Conservation (phyloP, 1,284 basidiomycete genomes). For the Fomitopsis palustris region DNA sequence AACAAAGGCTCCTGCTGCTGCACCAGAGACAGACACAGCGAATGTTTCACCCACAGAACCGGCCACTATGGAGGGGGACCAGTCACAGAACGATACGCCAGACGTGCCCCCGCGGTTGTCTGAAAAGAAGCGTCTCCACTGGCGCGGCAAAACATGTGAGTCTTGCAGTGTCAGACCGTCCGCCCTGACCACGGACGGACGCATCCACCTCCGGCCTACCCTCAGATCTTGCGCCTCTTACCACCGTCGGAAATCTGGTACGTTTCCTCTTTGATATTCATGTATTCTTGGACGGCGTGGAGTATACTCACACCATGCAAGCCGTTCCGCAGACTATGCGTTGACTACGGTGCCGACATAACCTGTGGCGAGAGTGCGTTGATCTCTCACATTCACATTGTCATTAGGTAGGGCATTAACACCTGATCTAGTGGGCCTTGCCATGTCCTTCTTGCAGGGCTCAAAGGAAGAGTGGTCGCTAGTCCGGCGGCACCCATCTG, state of each 20-base stretch:
- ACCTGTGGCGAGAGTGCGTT: conserved; percentile 88
- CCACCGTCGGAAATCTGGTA: conserved; percentile 93
- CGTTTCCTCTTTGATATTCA: conserved; percentile 26
- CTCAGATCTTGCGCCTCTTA: conserved; percentile 87
- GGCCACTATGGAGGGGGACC: conserved; percentile 5
- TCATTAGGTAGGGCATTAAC: conserved; percentile 10
- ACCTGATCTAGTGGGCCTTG: conserved; percentile 65
- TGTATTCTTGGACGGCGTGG: neutral
- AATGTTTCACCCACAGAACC: neutral
- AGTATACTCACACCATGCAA: conserved; percentile 24
- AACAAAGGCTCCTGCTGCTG: neutral
- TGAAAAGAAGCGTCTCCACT: conserved; percentile 88
- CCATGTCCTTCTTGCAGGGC: conserved; percentile 77
- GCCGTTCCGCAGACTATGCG: conserved; percentile 93
- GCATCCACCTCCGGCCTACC: neutral
- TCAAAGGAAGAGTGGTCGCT: conserved; percentile 92
- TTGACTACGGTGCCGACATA: conserved; percentile 87
- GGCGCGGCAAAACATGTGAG: conserved; percentile 85
- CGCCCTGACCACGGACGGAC: neutral
- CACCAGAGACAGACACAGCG: neutral
- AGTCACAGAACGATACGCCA: conserved; percentile 46
- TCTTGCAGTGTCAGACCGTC: conserved; percentile 6
- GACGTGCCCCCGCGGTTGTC: conserved; percentile 69
- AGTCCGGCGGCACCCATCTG: conserved; percentile 83
- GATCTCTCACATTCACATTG: neutral